Percentiles rank a stretch among this genome's conserved stretches.
phyloP scores from a whole-genome alignment of 768 basidiomycete species.

The Termitomyces sp. region DNA sequence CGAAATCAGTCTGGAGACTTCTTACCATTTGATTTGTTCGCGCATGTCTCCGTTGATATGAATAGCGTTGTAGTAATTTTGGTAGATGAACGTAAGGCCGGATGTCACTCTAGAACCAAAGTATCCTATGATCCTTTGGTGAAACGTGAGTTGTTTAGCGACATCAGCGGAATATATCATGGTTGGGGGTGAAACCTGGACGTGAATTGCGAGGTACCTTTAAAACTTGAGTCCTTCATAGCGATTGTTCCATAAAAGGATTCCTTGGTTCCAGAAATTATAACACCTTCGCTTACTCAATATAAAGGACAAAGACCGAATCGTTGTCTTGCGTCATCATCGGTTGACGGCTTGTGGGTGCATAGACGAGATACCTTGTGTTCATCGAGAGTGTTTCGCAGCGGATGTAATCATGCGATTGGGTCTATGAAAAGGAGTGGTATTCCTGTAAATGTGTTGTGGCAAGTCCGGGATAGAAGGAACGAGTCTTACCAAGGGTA shows the following conservation, averaged over 20 bases:
- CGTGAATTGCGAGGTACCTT: neutral
- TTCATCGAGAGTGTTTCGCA: neutral
- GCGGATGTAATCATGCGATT: neutral
- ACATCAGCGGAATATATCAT: neutral
- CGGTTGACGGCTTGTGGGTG: neutral
- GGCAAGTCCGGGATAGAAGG: neutral
- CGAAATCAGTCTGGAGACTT: neutral
- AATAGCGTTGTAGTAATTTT: neutral
- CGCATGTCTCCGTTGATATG: neutral
- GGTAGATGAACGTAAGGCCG: neutral
- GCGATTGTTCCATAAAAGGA: neutral
- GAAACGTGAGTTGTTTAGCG: neutral
- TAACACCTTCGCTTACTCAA: neutral
- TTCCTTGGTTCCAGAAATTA: neutral
- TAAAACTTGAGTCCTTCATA: neutral
- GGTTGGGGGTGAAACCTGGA: neutral
- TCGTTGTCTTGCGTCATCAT: no score
- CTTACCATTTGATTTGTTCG: neutral
- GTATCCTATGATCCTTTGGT: neutral
- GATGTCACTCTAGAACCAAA: neutral
- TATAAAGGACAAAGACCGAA: neutral
- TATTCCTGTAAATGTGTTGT: neutral
- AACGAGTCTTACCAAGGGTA: no score
- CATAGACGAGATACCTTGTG: neutral
- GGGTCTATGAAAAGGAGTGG: neutral